phyloP scores from a whole-genome alignment of 306 rosid genomes.

The Corylus americana region DNA sequence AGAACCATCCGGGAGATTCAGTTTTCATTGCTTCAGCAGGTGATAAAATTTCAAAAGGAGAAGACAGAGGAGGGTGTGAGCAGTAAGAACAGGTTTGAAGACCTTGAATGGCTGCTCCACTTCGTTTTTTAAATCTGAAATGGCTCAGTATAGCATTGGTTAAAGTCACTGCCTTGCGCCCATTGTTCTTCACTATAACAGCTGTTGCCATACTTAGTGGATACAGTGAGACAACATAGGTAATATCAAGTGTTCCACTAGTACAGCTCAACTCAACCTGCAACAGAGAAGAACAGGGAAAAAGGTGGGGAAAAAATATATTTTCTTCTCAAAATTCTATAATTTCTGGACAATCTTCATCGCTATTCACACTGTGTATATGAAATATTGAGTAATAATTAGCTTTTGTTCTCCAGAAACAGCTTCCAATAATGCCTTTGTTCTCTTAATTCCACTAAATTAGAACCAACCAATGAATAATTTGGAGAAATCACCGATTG shows the following conservation, averaged over 20 bases:
- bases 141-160: slow-evolving; percentile 77
- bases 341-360: not conserved
- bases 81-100: slow-evolving; percentile 66
- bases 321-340: not conserved
- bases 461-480: not conserved
- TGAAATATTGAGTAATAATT: not conserved
- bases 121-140: slow-evolving; percentile 66
- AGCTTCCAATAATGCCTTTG: not conserved
- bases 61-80: slow-evolving; percentile 68
- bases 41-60: slow-evolving; percentile 71
- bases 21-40: slow-evolving; percentile 68
- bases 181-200: slow-evolving; percentile 65
- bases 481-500: not conserved
- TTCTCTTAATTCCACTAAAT: not conserved
- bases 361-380: not conserved
- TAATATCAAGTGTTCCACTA: slow-evolving; percentile 56
- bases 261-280: slow-evolving; percentile 58
- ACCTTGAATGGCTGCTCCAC: slow-evolving; percentile 78
- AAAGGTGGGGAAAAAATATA: not conserved
- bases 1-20: slow-evolving; percentile 55
- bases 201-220: slow-evolving; percentile 94
- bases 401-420: not conserved
- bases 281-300: not conserved
- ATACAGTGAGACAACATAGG: slow-evolving; percentile 74
- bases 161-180: slow-evolving; percentile 57